Evolutionary conservation across 73 alveolate species (phyloP), one percentile per base, ranked within the genome.

Genomic region (Paraurostyla sp.): DNA sequence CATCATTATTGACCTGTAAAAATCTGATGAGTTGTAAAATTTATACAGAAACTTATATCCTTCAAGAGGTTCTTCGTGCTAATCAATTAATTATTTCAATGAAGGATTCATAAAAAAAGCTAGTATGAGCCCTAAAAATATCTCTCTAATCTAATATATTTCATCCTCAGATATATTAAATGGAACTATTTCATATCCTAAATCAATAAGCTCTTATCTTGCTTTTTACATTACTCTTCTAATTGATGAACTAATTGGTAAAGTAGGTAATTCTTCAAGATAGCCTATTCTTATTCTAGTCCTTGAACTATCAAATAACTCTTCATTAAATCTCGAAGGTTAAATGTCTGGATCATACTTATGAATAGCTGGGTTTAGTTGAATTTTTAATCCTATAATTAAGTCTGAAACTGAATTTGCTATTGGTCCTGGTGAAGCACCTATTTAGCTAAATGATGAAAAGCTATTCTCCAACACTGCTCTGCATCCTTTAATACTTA

Each of bases 391-490:
- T 0, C 88, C 91, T 0, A 76, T 45, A 2, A 62, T 58, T 60
- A 93, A 65, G 80, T 94, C 98, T 40, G 92, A 97, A 9, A 90
- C 93, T 46, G 78, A 83, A 45, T 88, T 94, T 2, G 95, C 92
- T 76, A 94, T 81, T 33, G 98, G 97, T 32, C 98, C 98, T 22
- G 60, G 62, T 25, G 87, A 59, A 0, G 92, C 60, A 60, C 27
- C 42, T 3, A 82, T 62, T 9, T 36, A 46, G 13, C 30, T 73
- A 27, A 48, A 49, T 7, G 71, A 46, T 2, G 71, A 43, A 27
- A 45, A 18, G 30, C 71, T 23, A 73, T 73, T 73, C 6, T 50
- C 36, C 15, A 73, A 48, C 2, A 73, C 71, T n/a, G 75, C 88
- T 45, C 57, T 11, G 43, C 68, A 71, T 29, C 84, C 82, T 23